Evolutionary conservation across 2,329 filamentous ascomycete species (phyloP), one percentile per base, ranked within the genome.

Genomic region (Davidsoniella neocaledoniae): DNA sequence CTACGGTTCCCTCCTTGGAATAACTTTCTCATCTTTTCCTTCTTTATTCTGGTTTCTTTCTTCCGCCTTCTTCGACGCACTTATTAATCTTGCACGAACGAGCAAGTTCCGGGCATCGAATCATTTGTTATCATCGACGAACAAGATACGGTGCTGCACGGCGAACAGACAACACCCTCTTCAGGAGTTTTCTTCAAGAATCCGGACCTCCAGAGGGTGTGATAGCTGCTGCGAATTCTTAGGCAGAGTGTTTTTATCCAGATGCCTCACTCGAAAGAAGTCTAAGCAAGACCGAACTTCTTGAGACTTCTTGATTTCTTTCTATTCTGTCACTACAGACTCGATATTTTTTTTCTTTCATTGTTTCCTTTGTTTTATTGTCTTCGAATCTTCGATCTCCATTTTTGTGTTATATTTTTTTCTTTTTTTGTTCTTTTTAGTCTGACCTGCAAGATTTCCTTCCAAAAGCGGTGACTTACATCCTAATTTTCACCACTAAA

Each of bases 1-100:
- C 23, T 38, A 39, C 33, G 26, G 10, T 16, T 23, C 14, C 16
- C 33, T 48, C 26, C 12, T 48, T 12, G 2, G 17, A 6, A 21
- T 25, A 26, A 23, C 29, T 36, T 36, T 26, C 39, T 46, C 14
- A 37, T 44, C 17, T 50, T 50, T 48, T 48, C 29, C 38, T 40
- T 46, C 21, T 43, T 43, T 43, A 19, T 25, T n/a, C n/a, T 19
- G 37, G 23, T 46, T 25, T 17, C 16, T 38, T 26, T 25, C 26
- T 44, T 43, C 12, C 36, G 23, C 33, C 25, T n/a, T 25, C 42
- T 43, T 44, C 26, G 48, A 23, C 43, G 9, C 16, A 23, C 26
- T 23, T 12, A 43, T 33, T 39, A 19, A 19, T 40, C 26, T 19
- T 9, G 16, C 37, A 26, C 23, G 36, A 47, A 37, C 38, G 33